Evolutionary conservation across 2,329 filamentous ascomycete species (phyloP), one percentile per base, ranked within the genome.

Genomic region (Raffaelea ambrosiae): DNA sequence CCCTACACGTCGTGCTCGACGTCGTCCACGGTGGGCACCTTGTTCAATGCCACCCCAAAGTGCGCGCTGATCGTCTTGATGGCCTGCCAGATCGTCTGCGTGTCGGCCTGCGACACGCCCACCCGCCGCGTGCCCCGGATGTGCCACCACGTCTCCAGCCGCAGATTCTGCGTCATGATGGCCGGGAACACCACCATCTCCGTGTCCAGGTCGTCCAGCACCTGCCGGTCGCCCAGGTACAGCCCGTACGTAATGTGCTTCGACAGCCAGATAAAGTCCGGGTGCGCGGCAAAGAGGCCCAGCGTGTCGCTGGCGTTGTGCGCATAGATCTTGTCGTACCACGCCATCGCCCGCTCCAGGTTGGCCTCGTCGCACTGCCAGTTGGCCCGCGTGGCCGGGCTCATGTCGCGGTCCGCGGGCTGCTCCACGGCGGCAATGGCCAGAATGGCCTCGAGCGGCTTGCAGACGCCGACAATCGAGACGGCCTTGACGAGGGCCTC

Each of bases 401-500:
- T 69, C 48, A 68, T 75, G 54, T 84, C 80, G 45, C 70, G 73
- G 54, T 84, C 80, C 57, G 81, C 77, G 1, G 58, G 54, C 5
- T 53, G 53, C 53, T 80, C 76, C 10, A 75, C 58, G 16, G 67
- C 64, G 48, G 62, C 66, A 46, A 82, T 79, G n/a, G 71, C 66
- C 8, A 81, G 65, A 40, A 82, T 73, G 1, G 77, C 72, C 55
- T 82, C 78, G 4, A 84, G 61, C 8, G 79, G 77, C 56, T 81
- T 83, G 60, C 76, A 80, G 1, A 83, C 76, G 1, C 81, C 81
- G 16, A 81, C 69, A 2, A 83, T 65, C 13, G 67, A 65, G 11
- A 79, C 67, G n/a, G 70, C 63, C 61, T 84, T 83, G 49, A 84
- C 60, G 13, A 84, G 64, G 0, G 70, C 71, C 60, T 84, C 81